Base-by-base conservation (phyloP, 2,329 filamentous ascomycete genomes). In the Cylindrodendrum hubeiense region DNA sequence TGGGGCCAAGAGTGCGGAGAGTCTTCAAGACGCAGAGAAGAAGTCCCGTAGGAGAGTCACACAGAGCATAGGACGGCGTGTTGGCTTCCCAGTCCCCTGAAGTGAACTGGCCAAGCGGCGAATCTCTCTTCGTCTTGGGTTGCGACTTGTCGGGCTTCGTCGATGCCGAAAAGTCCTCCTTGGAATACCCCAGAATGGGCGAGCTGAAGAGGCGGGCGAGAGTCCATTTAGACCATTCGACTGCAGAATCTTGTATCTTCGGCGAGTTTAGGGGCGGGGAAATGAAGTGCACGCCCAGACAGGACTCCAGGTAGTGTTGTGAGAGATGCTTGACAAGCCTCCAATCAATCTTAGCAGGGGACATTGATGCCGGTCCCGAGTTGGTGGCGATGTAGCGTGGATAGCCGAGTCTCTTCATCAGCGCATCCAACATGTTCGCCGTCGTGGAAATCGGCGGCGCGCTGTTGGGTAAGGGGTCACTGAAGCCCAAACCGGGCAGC, bases 401-500 rank as follows among this genome's bases (percentile, higher is more conserved):
- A 72, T 93, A 92, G 1, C 83, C 85, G 7, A 92, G 78, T 28
- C 86, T 82, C 53, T 77, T 77, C 90, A 93, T 93, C 59, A 93
- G 73, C 0, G 72, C 77, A 71, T 90, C 80, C 56, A 91, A 83
- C 13, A 90, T 77, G 2, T 83, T 81, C 1, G 88, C 89, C 1
- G 88, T 87, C 13, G 84, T 80, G 6, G 80, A 74, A 60, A 89
- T 77, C n/a, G 84, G 82, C 72, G 85, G 81, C 8, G 78, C 78
- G 51, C 84, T 84, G 59, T 82, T 81, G 1, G 82, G 80, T 41
- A 90, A 81, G 2, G 89, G 81, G 75, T 92, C 89, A 75, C 89
- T 91, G 73, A 92, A 93, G 17, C 89, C 90, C 49, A 91, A 81
- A 0, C 90, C 90, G 0, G 90, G 90, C 21, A 92, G 83, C 46